Percentiles rank a stretch among this genome's conserved stretches.
These are phyloP conservation scores for Xylaria multiplex DNA, from an alignment of 2,329 filamentous ascomycete species.

Conservation along the genomic window DNA sequence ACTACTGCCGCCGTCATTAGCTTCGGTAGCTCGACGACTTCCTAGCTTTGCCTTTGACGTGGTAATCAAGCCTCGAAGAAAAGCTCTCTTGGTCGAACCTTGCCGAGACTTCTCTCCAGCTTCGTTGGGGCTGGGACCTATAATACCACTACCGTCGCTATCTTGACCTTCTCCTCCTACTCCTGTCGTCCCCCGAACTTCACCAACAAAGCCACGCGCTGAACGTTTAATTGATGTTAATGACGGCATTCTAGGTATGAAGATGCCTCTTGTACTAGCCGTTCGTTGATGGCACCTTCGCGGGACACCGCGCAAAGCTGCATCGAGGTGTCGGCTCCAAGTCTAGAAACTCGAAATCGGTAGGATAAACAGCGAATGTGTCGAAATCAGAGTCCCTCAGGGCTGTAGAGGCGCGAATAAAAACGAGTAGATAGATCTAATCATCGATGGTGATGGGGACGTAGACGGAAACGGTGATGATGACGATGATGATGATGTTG, in stretches of 20 bases:
- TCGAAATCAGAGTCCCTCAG: slow-evolving; percentile 2
- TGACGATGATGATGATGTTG: neutral
- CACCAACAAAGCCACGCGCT: slow-evolving; percentile 41
- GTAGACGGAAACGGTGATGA: neutral
- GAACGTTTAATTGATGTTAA: slow-evolving; percentile 42
- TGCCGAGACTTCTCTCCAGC: slow-evolving; percentile 24
- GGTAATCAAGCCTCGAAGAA: slow-evolving; percentile 43
- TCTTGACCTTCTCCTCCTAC: slow-evolving; percentile 29
- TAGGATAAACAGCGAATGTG: slow-evolving; percentile 7
- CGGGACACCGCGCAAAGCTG: slow-evolving; percentile 35
- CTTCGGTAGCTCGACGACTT: slow-evolving; percentile 3
- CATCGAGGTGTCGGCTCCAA: slow-evolving; percentile 33
- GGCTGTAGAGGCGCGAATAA: neutral
- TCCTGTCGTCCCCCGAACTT: slow-evolving; percentile 36
- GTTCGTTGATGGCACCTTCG: slow-evolving; percentile 32
- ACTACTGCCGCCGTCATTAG: neutral
- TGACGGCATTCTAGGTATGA: slow-evolving; percentile 41
- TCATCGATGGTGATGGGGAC: slow-evolving; percentile 6
- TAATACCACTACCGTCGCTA: slow-evolving; percentile 8
- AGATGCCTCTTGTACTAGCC: slow-evolving; percentile 28
- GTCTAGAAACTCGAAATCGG: neutral
- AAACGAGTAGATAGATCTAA: neutral
- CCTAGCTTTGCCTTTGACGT: slow-evolving; percentile 40
- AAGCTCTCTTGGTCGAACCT: slow-evolving; percentile 34
- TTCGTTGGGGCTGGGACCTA: slow-evolving; percentile 25